A percentile compares a stretch with the other conserved stretches of the same genome.
Conservation (phyloP, 352 stramenopile species). For the Phytophthora hybrid region DNA sequence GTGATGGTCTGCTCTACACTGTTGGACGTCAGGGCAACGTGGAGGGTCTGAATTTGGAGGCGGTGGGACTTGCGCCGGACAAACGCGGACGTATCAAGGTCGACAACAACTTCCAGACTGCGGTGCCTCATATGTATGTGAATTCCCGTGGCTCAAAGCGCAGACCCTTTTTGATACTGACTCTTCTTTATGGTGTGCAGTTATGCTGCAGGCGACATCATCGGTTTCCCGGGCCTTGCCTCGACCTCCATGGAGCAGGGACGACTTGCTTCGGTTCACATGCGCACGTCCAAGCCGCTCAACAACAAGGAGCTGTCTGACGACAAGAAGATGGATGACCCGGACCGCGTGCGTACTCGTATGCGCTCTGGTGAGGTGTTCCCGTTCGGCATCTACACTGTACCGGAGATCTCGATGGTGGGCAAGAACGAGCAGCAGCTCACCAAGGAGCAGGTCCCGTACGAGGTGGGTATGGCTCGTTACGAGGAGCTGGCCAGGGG, state of each 20-base stretch:
- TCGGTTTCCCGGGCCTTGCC: conserved; percentile 89
- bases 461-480: conserved; percentile 81
- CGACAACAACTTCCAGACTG: conserved; percentile 91
- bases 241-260: conserved; percentile 94
- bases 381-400: conserved; percentile 90
- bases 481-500: conserved; percentile 89
- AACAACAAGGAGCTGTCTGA: conserved; percentile 60
- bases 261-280: conserved; percentile 86
- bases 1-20: conserved; percentile 89
- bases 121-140: conserved; percentile 86
- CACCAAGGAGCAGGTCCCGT: conserved; percentile 75
- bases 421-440: conserved; percentile 91
- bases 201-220: conserved; percentile 92
- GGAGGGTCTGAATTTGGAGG: conserved; percentile 82
- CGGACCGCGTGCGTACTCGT: conserved; percentile 72
- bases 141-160: not conserved
- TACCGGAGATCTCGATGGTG: conserved; percentile 91
- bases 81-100: conserved; percentile 89
- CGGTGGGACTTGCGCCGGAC: conserved; percentile 80
- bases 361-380: conserved; percentile 90
- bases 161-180: not conserved
- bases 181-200: conserved; percentile 38
- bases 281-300: conserved; percentile 76
- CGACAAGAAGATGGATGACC: conserved; percentile 66
- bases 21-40: conserved; percentile 89